Evolutionary conservation across 768 basidiomycete species (phyloP), one percentile per base, ranked within the genome.

Genomic region (Collybia mongolica): DNA sequence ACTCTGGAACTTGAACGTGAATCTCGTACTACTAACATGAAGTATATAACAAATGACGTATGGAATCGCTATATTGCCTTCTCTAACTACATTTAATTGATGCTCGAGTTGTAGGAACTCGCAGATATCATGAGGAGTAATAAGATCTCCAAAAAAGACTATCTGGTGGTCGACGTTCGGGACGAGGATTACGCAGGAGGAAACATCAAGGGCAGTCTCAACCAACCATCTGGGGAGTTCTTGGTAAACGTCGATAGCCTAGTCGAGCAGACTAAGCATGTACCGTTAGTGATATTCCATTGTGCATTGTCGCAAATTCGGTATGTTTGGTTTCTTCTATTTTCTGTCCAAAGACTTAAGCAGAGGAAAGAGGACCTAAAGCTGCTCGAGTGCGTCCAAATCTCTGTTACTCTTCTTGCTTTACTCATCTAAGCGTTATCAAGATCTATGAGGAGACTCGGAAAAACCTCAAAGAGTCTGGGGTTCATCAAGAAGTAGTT

Each of bases 141-240:
- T 48, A 83, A 83, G 59, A 68, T 71, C 26, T 69, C 80, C 6
- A 67, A 72, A 59, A 80, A 81, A 62, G 88, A 92, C 62, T 93
- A 84, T 62, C 65, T 86, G 24, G 76, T 93, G 39, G 79, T 93
- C 36, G 91, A 93, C 64, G 91, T 93, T 26, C 84, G 91, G n/a
- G 90, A 91, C 64, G 80, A 84, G 49, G 91, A 93, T 56, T 88
- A 76, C 66, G 71, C 62, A 9, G 91, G 91, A 56, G 91, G 91
- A 32, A 86, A 93, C 63, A 90, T 93, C 64, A 82, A 77, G 56
- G 76, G 79, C 53, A 75, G 80, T 37, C 60, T 79, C 51, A 81
- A 88, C 60, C 61, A 74, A 28, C 91, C 91, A 1, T 88, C 88
- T 6, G 53, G 63, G 23, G 73, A 73, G 43, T 90, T 92, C 65